phyloP scores from a whole-genome alignment of 2,329 filamentous ascomycete genomes.

The Talaromyces sp. region DNA sequence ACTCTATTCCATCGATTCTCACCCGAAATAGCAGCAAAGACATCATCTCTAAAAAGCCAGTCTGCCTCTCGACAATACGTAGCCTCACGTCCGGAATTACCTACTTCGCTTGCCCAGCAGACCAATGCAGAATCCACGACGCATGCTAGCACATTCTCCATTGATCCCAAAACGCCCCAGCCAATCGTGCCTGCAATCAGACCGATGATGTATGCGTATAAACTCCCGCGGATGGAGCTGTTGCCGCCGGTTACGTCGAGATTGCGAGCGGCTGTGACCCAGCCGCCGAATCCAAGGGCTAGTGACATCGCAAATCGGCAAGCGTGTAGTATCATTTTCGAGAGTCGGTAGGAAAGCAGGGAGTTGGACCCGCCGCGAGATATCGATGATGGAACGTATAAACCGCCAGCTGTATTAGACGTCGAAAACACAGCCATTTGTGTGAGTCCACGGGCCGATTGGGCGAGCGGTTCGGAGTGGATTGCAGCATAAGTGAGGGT shows the following conservation, averaged over 20 bases:
- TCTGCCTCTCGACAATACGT: conserved; percentile 90
- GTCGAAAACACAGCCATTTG: conserved; percentile 76
- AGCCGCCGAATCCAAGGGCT: conserved; percentile 87
- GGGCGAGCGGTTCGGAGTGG: conserved; percentile 75
- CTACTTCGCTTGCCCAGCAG: conserved; percentile 88
- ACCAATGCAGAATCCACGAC: conserved; percentile 85
- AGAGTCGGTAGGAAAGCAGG: conserved; percentile 80
- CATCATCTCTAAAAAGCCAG: conserved; percentile 69
- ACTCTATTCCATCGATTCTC: conserved; percentile 9
- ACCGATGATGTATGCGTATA: conserved; percentile 92
- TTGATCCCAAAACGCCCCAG: conserved; percentile 84
- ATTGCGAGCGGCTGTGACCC: conserved; percentile 85
- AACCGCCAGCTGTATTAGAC: conserved; percentile 62
- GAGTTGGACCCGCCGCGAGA: conserved; percentile 44
- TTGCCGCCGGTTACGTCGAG: conserved; percentile 55
- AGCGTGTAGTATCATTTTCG: conserved; percentile 85
- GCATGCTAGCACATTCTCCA: conserved; percentile 81
- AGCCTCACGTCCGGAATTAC: conserved; percentile 55
- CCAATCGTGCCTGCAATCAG: conserved; percentile 90
- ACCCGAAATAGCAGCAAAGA: conserved; percentile 8
- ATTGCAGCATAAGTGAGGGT: conserved; percentile 91
- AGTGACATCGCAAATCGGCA: conserved; percentile 88
- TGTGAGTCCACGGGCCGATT: conserved; percentile 71
- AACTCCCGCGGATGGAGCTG: conserved; percentile 60
- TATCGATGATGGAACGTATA: conserved; percentile 36